phyloP scores from a whole-genome alignment of 345 rosid species.

The Acer yangbiense region DNA sequence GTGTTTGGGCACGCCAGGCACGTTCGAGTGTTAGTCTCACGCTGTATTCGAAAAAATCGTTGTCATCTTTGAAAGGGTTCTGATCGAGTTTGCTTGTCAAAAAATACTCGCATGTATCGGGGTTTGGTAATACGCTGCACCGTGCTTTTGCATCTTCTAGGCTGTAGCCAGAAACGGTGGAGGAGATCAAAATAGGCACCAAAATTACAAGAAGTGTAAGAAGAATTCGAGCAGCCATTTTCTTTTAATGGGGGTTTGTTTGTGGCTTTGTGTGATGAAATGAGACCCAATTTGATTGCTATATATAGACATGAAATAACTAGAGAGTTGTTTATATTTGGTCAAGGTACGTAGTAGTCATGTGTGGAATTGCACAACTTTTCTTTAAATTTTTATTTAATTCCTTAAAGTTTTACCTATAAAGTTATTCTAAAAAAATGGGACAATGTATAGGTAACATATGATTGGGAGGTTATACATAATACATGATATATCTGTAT shows the following conservation, averaged over 20 bases:
- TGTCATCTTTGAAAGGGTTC: slow-evolving; percentile 30
- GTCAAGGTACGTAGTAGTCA: neutral
- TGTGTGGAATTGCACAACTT: neutral
- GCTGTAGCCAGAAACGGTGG: slow-evolving; percentile 31
- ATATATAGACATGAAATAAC: neutral
- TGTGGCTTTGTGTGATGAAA: neutral
- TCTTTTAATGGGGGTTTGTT: neutral
- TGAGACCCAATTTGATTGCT: neutral
- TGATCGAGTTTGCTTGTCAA: slow-evolving; percentile 33
- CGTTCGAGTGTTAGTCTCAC: slow-evolving; percentile 58
- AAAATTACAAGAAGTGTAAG: slow-evolving; percentile 25
- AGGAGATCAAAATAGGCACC: slow-evolving; percentile 32
- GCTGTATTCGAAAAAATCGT: slow-evolving; percentile 48
- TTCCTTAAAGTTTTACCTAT: neutral
- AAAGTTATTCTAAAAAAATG: neutral
- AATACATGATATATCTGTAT: neutral
- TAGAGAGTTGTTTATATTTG: neutral
- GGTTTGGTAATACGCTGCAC: slow-evolving; percentile 70
- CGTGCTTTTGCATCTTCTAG: slow-evolving; percentile 37
- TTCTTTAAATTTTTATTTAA: neutral
- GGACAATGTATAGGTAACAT: neutral
- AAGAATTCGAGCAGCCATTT: slow-evolving; percentile 41
- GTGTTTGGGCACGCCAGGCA: slow-evolving; percentile 44
- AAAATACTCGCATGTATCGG: slow-evolving; percentile 65
- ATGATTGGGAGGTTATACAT: neutral